phyloP scores from a whole-genome alignment of 352 stramenopile species.

The Pythium dissotocum region DNA sequence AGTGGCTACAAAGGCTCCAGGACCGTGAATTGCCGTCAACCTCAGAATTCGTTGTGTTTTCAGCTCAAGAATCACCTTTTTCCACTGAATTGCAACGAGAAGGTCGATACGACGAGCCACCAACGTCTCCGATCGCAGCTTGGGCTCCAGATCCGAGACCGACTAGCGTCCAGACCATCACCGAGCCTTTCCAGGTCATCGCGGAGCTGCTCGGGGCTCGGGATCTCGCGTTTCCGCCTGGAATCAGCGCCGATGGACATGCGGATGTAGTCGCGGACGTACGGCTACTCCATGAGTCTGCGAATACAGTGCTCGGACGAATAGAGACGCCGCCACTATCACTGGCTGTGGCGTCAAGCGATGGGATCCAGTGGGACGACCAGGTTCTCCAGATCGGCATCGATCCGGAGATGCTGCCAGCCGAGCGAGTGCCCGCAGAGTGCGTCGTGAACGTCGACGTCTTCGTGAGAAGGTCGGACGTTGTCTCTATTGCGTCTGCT shows the following conservation, averaged over 20 bases:
- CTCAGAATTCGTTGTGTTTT: constrained; percentile 16
- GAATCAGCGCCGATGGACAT: background rate
- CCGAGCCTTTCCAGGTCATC: constrained; percentile 16
- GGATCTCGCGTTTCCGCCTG: constrained; percentile 8
- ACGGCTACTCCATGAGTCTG: constrained; percentile 6
- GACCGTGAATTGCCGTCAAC: constrained; percentile 17
- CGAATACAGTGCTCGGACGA: constrained; percentile 2
- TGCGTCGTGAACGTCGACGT: constrained; percentile 10
- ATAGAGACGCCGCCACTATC: background rate
- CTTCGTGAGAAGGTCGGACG: background rate
- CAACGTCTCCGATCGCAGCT: background rate
- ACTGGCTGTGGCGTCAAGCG: background rate
- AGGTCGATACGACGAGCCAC: background rate
- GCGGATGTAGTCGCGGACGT: background rate
- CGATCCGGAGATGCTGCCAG: background rate
- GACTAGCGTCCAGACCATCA: constrained; percentile 1
- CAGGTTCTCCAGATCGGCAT: constrained; percentile 19
- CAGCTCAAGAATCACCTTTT: background rate
- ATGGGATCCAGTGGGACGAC: constrained; percentile 20
- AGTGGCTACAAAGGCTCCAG: background rate
- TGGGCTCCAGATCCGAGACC: background rate
- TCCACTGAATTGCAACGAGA: too few species aligned
- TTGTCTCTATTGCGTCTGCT: too few species aligned
- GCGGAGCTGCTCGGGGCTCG: constrained; percentile 24
- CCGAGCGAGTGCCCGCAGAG: background rate